Conservation (phyloP, 345 rosid genomes). For the Gossypium bickii region DNA sequence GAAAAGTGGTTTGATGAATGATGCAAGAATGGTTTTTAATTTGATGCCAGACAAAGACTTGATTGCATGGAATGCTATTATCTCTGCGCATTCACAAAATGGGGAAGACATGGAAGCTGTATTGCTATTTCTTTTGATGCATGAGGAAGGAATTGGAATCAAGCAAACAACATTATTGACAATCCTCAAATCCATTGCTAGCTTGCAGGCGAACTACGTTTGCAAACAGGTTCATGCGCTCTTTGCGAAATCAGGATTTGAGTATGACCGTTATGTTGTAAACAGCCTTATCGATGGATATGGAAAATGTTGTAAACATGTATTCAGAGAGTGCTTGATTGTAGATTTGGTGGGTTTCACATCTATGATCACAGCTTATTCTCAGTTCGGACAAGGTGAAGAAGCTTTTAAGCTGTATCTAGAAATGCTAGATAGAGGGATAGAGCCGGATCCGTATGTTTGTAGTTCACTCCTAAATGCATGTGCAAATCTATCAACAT, state of each 20-base stretch:
- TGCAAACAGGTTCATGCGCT: constrained; percentile 47
- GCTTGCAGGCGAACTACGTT: constrained; percentile 28
- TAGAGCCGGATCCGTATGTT: constrained; percentile 53
- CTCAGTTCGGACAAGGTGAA: constrained; percentile 61
- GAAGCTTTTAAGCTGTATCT: constrained; percentile 51
- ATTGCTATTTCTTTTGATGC: constrained; percentile 42
- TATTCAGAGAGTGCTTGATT: constrained; percentile 30
- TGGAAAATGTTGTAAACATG: too few relatives aligned
- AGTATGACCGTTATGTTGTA: constrained; percentile 34
- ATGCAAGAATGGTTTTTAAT: constrained; percentile 37
- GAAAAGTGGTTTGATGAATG: constrained; percentile 36
- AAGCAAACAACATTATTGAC: constrained; percentile 55
- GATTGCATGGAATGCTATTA: constrained; percentile 56
- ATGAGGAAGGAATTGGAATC: constrained; percentile 33
- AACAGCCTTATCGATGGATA: constrained; percentile 58
- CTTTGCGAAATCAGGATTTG: constrained; percentile 41
- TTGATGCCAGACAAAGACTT: constrained; percentile 41
- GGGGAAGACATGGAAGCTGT: constrained; percentile 42
- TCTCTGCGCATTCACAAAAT: constrained; percentile 49
- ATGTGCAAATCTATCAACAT: constrained; percentile 59
- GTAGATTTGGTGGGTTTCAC: constrained; percentile 47
- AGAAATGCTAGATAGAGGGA: constrained; percentile 34
- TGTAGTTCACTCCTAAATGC: constrained; percentile 61
- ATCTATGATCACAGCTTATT: constrained; percentile 48
- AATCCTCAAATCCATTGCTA: constrained; percentile 47